These are phyloP conservation scores for Microsporum canis DNA, from an alignment of 2,329 filamentous ascomycete genomes.

Conservation along the genomic window DNA sequence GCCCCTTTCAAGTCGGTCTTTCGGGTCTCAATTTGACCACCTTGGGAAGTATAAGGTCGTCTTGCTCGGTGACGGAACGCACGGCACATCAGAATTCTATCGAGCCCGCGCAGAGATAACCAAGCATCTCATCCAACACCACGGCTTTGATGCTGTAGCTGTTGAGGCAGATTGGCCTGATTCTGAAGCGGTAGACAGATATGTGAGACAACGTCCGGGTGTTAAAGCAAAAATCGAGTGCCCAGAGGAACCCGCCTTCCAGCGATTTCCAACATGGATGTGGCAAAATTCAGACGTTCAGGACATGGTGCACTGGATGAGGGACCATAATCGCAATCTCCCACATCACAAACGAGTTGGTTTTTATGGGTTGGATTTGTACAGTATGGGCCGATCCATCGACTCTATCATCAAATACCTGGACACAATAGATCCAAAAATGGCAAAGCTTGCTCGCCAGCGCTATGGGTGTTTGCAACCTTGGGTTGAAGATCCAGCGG, in stretches of 20 bases:
- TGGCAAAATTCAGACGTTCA: conserved; percentile 45
- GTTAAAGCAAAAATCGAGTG: conserved; percentile 23
- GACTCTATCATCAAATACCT: conserved; percentile 40
- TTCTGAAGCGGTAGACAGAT: conserved; percentile 41
- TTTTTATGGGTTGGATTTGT: conserved; percentile 44
- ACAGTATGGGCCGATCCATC: conserved; percentile 39
- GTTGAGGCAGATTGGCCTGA: conserved; percentile 47
- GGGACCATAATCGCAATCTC: conserved; percentile 31
- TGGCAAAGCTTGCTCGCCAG: conserved; percentile 34
- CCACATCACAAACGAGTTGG: conserved; percentile 26
- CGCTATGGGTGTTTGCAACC: conserved; percentile 39
- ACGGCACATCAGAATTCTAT: conserved; percentile 48
- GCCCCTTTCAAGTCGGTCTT: conserved; percentile 25
- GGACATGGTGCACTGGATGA: conserved; percentile 42
- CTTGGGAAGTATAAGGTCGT: conserved; percentile 33
- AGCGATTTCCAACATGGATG: conserved; percentile 46
- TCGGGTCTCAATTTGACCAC: conserved; percentile 33
- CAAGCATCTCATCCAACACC: conserved; percentile 38
- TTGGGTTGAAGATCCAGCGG: conserved; percentile 40
- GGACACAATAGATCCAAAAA: conserved; percentile 34
- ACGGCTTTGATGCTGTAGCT: conserved; percentile 42
- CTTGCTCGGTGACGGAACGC: conserved; percentile 38
- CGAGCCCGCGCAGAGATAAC: conserved; percentile 42
- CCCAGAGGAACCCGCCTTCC: conserved; percentile 32
- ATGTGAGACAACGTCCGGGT: conserved; percentile 38